Evolutionary conservation across 1,284 basidiomycete genomes (phyloP), one percentile per base, ranked within the genome.

Genomic region (Leccinum olivaceoglutinosum): DNA sequence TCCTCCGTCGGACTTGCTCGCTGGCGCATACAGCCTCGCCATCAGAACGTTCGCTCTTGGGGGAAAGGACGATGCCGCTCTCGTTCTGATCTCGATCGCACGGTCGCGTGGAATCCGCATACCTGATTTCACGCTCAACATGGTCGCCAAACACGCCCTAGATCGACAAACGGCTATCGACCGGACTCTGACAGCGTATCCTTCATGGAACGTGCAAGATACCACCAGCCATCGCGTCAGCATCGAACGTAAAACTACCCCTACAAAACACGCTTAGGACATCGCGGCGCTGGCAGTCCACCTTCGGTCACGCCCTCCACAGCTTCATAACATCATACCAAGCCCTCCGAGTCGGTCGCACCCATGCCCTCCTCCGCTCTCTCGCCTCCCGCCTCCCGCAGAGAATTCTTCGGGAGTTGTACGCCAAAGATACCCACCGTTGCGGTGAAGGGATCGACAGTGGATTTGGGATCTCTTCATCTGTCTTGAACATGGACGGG

Each of bases 61-160:
- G 39, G 72, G 71, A 56, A 66, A 66, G 18, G 49, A 9, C 3
- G 61, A 68, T 1, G 67, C 65, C 25, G 70, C 72, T 9, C 51
- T 73, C 34, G 12, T 12, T 49, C 68, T 74, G 60, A 34, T 70
- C 21, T 68, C 65, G 1, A 32, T 59, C 4, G 71, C 73, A 34
- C 66, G 61, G 3, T 65, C 62, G 3, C 71, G 66, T 18, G 60
- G 60, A 14, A 41, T 68, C 36, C 59, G 1, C 18, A 41, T 74
- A 51, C 59, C 70, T 18, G 60, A 73, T 39, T 73, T 73, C 39
- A 75, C 75, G 3, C 71, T 76, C 34, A 41, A 54, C 34, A 59
- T 74, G 36, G 36, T 64, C 5, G 63, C 62, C 34, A 68, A 65
- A 59, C 66, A 67, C n/a, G 63, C 70, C 11, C 12, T 59, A 34